A percentile compares a stretch with the other conserved stretches of the same genome.
These are phyloP conservation scores for Daldinia grandis DNA, from an alignment of 495 filamentous ascomycete species.

Conservation along the genomic window DNA sequence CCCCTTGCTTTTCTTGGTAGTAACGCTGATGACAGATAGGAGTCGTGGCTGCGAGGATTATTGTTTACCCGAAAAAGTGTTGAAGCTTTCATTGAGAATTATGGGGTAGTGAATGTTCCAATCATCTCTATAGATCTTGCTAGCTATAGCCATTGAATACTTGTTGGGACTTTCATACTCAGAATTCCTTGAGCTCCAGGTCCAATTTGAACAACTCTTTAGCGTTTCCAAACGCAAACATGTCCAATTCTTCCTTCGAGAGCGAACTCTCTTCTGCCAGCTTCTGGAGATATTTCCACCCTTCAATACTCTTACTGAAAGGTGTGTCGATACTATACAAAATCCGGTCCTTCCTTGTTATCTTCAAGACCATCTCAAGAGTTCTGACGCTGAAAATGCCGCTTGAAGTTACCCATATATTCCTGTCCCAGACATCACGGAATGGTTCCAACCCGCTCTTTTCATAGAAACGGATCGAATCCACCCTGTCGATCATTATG, in stretches of 20 bases:
- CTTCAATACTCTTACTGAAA: slow-evolving; percentile 57
- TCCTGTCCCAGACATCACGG: slow-evolving; percentile 64
- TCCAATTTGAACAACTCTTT: slow-evolving; percentile 59
- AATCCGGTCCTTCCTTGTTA: slow-evolving; percentile 58
- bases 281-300: slow-evolving; percentile 57
- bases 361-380: slow-evolving; percentile 58
- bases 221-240: slow-evolving; percentile 65
- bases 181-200: slow-evolving; percentile 21
- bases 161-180: background rate
- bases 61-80: background rate
- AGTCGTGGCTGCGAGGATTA: background rate
- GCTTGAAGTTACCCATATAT: slow-evolving; percentile 72
- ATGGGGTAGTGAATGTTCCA: background rate
- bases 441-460: slow-evolving; percentile 58
- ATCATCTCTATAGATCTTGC: background rate
- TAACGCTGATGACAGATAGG: background rate
- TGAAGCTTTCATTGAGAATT: background rate
- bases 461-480: slow-evolving; percentile 59
- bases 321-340: slow-evolving; percentile 70
- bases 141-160: background rate
- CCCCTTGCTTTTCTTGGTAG: background rate
- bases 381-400: slow-evolving; percentile 61
- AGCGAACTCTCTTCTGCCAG: slow-evolving; percentile 62
- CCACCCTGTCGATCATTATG: slow-evolving; percentile 69
- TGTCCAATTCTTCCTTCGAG: slow-evolving; percentile 58